Evolutionary conservation across 371 early-diverging fungal species (phyloP), one percentile per base, ranked within the genome.

Genomic region (Parasitella parasitica): DNA sequence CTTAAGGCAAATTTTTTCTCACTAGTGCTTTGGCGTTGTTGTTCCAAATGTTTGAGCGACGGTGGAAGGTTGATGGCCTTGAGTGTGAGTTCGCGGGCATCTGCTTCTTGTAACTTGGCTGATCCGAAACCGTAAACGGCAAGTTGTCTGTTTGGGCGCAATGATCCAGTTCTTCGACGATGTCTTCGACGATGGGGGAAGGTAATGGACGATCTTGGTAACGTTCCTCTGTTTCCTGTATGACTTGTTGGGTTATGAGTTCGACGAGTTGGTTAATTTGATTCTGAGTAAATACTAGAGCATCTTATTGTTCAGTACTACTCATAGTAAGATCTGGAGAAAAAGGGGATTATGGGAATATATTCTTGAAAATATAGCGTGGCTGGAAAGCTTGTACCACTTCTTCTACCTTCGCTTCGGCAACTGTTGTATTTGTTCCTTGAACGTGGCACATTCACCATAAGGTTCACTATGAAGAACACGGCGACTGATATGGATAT

Each of bases 41-140:
- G 32, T 37, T 56, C 56, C 49, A 63, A 15, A 28, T 59, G 39
- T 54, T 41, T 41, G 22, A 64, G 0, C 12, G 37, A 54, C 1
- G 30, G 13, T 18, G 54, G 56, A 3, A 59, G 6, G 11, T 37
- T 58, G 27, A 64, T 48, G 0, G 65, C 59, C 20, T 59, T 54
- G 22, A 35, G 27, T 12, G 54, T 16, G 0, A 26, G 13, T 0
- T 59, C 38, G 48, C 26, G 54, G 1, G 50, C 65, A 24, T 64
- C 59, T n/a, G 35, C 5, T 0, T 64, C 59, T 30, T 48, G 46
- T 1, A 38, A 49, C 13, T 49, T 64, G 16, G 50, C 65, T 20
- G 34, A 4, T 16, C 24, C 55, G 24, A 37, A 59, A 9, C 65
- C 65, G 49, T 48, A 59, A 6, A 54, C 35, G 22, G 60, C 60